Evolutionary conservation across 352 stramenopile genomes (phyloP).

Genomic region (Stephanocyclus meneghinianus): DNA sequence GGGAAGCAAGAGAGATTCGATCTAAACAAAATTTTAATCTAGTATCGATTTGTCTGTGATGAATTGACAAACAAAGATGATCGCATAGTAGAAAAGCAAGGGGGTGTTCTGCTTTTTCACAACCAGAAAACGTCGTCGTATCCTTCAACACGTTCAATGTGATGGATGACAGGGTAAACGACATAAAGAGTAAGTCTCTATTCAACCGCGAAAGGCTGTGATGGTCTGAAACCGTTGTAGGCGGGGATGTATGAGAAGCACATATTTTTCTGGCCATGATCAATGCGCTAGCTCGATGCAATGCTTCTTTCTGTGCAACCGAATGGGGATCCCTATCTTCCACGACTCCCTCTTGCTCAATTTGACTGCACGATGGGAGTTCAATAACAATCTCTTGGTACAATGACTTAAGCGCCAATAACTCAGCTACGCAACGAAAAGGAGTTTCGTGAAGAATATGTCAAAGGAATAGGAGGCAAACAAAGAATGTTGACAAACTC

Average conservation of each 20-base stretch:
- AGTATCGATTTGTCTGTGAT: slow-evolving; percentile 7
- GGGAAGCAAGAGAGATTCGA: background rate
- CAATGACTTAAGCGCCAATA: slow-evolving; percentile 36
- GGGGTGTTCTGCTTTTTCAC: background rate
- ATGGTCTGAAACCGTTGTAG: background rate
- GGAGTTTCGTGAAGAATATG: background rate
- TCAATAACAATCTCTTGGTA: slow-evolving; percentile 31
- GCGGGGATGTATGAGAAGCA: background rate
- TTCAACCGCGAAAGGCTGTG: slow-evolving; percentile 5
- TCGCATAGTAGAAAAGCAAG: background rate
- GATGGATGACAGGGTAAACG: background rate
- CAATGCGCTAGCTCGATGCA: slow-evolving; percentile 3
- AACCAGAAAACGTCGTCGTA: background rate
- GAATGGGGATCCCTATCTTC: background rate
- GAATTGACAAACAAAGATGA: background rate
- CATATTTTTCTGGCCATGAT: slow-evolving; percentile 11
- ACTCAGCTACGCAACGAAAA: slow-evolving; percentile 27
- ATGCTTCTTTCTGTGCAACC: background rate
- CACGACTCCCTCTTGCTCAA: background rate
- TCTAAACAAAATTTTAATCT: background rate
- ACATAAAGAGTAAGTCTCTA: slow-evolving; percentile 10
- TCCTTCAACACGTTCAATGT: background rate
- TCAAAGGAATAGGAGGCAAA: background rate
- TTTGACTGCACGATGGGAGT: background rate
- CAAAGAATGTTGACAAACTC: background rate